Evolutionary conservation across 2,329 filamentous ascomycete genomes (phyloP).

Genomic region (Ciborinia camelliae): DNA sequence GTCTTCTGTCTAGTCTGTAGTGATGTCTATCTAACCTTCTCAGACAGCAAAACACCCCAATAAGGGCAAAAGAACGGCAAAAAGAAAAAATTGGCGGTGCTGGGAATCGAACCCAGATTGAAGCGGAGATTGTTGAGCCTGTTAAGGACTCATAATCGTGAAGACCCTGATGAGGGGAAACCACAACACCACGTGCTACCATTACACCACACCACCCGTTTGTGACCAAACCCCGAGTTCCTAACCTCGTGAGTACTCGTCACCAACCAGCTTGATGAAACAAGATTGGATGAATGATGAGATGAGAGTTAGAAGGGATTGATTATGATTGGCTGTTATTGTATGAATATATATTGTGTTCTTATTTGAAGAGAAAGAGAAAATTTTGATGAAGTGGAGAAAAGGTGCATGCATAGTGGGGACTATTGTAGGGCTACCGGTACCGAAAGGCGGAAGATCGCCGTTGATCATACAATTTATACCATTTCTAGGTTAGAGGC

Average conservation of each 20-base stretch:
- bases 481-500: no score
- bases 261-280: slow-evolving; percentile 1
- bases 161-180: slow-evolving; percentile 10
- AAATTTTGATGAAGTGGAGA: background rate
- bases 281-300: background rate
- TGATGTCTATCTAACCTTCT: background rate
- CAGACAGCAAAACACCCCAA: background rate
- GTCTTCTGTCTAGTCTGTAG: background rate
- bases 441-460: no score
- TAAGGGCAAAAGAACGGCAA: background rate
- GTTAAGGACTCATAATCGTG: background rate
- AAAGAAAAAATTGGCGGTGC: slow-evolving; percentile 12
- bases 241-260: background rate
- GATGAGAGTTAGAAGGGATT: background rate
- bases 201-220: slow-evolving; percentile 21
- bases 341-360: background rate
- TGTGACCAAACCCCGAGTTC: rapidly evolving
- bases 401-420: background rate
- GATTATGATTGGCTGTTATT: background rate
- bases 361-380: background rate
- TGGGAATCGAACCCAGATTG: slow-evolving; percentile 21
- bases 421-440: background rate
- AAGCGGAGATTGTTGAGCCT: background rate
- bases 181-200: slow-evolving; percentile 20
- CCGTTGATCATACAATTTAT: no score